Evolutionary conservation across 2,329 filamentous ascomycete species (phyloP).

Genomic region (Truncatella angustata): DNA sequence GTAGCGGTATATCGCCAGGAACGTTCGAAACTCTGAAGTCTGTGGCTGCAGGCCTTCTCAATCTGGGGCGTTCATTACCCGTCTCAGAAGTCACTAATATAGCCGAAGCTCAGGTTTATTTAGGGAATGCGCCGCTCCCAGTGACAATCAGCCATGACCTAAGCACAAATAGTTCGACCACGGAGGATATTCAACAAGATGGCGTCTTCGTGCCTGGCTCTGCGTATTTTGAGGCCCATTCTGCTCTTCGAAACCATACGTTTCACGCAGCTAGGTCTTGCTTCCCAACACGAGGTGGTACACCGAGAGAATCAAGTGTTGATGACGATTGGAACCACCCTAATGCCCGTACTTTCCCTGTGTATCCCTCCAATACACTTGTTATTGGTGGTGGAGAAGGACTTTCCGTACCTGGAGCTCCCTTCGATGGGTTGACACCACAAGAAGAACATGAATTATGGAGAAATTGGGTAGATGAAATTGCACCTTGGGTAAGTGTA

Average conservation of each 20-base stretch:
- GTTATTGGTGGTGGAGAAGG: neutral
- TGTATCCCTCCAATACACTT: too few species aligned
- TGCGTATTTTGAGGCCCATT: slow-evolving; percentile 44
- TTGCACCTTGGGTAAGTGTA: slow-evolving; percentile 34
- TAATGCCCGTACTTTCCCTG: too few species aligned
- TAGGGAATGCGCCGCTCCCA: neutral
- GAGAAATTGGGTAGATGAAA: slow-evolving; percentile 41
- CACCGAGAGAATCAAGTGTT: too few species aligned
- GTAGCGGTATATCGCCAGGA: too few species aligned
- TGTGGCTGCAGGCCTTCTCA: too few species aligned
- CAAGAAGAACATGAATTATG: slow-evolving; percentile 34
- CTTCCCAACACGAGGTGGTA: too few species aligned
- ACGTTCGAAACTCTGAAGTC: too few species aligned
- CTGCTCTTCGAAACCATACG: slow-evolving; percentile 41
- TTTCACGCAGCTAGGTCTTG: slow-evolving; percentile 42
- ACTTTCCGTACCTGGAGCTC: neutral
- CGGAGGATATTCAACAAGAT: neutral
- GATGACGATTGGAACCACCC: too few species aligned
- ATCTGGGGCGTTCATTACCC: too few species aligned
- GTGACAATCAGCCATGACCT: neutral
- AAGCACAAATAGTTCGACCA: too few species aligned
- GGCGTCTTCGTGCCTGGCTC: slow-evolving; percentile 47
- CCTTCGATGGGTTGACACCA: slow-evolving; percentile 13
- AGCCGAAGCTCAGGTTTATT: too few species aligned
- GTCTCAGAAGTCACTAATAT: too few species aligned